Percentiles rank a stretch among this genome's conserved stretches.
phyloP scores from a whole-genome alignment of 441 rosid genomes.

The Hypseocharis bilobata region DNA sequence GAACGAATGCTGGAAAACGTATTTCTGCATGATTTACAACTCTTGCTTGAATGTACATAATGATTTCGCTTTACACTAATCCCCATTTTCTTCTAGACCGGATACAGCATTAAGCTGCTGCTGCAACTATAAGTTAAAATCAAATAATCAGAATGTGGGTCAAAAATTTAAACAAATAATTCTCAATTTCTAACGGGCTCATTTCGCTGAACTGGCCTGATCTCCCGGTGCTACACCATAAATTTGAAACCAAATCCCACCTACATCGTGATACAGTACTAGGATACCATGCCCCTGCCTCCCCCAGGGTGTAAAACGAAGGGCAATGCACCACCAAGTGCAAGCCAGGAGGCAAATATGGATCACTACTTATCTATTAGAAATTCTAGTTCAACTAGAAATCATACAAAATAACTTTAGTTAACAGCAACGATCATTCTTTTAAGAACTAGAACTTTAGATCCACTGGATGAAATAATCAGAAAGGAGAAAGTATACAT shows the following conservation, averaged over 20 bases:
- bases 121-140: slow-evolving; percentile 49
- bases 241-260: not conserved
- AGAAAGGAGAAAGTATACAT: not conserved
- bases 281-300: not conserved
- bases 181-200: not conserved
- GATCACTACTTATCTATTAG: not conserved
- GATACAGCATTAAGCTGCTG: slow-evolving; percentile 54
- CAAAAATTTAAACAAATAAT: not conserved
- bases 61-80: slow-evolving; percentile 21
- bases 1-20: slow-evolving; percentile 17
- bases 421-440: too few species aligned
- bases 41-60: slow-evolving; percentile 26
- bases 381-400: not conserved
- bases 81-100: slow-evolving; percentile 52
- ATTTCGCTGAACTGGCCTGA: too few species aligned
- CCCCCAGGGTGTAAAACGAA: not conserved
- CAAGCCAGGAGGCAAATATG: not conserved
- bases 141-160: slow-evolving; percentile 9
- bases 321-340: not conserved
- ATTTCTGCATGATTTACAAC: slow-evolving; percentile 28
- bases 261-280: not conserved
- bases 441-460: too few species aligned
- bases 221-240: not conserved
- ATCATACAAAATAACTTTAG: not conserved
- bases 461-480: slow-evolving; percentile 3